Base-by-base conservation (phyloP, 768 basidiomycete species). In the Mycena floridula region DNA sequence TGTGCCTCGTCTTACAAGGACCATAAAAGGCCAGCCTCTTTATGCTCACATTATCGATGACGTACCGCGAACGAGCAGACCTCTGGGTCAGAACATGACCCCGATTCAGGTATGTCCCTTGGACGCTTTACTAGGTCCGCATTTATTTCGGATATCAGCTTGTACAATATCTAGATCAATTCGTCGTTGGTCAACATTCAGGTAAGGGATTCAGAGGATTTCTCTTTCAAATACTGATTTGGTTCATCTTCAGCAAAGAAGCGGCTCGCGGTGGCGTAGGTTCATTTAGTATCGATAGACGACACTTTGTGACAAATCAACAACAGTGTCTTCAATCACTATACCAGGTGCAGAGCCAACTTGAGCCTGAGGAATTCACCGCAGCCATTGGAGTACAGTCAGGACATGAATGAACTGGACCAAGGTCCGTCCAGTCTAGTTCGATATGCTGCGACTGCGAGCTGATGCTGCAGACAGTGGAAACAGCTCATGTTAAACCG, bases 171-270 rank as follows among this genome's bases (percentile, higher is more conserved):
- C 76, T 96, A 28, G 83, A 90, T 53, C 82, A 90, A 57, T 96
- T 85, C 57, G 81, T 98, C 27, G 76, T 98, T 15, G 94, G 94
- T 1, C 94, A 98, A 60, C 86, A 89, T 52, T 77, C n/a, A n/a
- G n/a, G n/a, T n/a, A n/a, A n/a, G n/a, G n/a, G n/a, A n/a, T n/a
- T n/a, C n/a, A n/a, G n/a, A n/a, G n/a, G n/a, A n/a, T n/a, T n/a
- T n/a, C n/a, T n/a, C n/a, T n/a, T n/a, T n/a, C n/a, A n/a, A n/a
- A n/a, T n/a, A n/a, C n/a, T n/a, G n/a, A n/a, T n/a, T n/a, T n/a
- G n/a, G n/a, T n/a, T n/a, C n/a, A n/a, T n/a, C n/a, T n/a, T n/a
- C 74, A 47, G 93, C 94, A 3, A 98, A 98, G 77, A 91, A 92
- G 59, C 84, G 89, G 20, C 76, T 97, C 25, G 88, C 90, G 27